Conservation (phyloP, 805 yeast genomes). For the Candida pini region DNA sequence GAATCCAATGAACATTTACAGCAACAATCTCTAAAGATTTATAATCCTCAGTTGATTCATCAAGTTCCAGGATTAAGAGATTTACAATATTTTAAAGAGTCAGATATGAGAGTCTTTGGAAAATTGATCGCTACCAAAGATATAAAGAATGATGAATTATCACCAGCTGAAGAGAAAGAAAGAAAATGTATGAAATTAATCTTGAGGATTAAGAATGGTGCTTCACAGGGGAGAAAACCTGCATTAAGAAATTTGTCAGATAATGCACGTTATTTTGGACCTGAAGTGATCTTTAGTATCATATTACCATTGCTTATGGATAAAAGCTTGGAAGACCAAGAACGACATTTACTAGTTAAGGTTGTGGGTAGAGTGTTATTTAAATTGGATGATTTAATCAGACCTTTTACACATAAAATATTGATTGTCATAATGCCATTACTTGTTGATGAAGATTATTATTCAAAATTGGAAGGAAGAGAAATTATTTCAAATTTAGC, state of each 20-base stretch:
- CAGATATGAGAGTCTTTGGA: slow-evolving; percentile 69
- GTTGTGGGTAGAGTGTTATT: slow-evolving; percentile 64
- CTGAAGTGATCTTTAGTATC: slow-evolving; percentile 59
- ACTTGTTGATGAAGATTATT: slow-evolving; percentile 69
- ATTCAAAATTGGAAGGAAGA: slow-evolving; percentile 71
- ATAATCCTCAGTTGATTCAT: slow-evolving; percentile 36
- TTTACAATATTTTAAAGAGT: slow-evolving; percentile 61
- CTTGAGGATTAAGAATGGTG: slow-evolving; percentile 73
- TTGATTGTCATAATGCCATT: slow-evolving; percentile 73
- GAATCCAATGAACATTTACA: slow-evolving; percentile 33
- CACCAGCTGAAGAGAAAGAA: slow-evolving; percentile 53
- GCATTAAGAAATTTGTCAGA: slow-evolving; percentile 66
- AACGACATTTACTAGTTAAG: slow-evolving; percentile 76
- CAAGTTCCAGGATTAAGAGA: slow-evolving; percentile 64
- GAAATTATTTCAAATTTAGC: slow-evolving; percentile 72
- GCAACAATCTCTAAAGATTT: slow-evolving; percentile 24
- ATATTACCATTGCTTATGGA: slow-evolving; percentile 76
- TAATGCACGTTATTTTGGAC: slow-evolving; percentile 60
- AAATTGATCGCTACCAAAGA: slow-evolving; percentile 39
- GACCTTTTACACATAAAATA: slow-evolving; percentile 71
- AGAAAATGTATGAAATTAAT: slow-evolving; percentile 57
- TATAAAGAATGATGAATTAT: slow-evolving; percentile 28
- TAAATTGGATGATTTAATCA: slow-evolving; percentile 55
- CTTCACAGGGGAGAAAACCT: slow-evolving; percentile 58
- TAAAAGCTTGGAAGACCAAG: slow-evolving; percentile 68